A percentile compares a stretch with the other conserved stretches of the same genome.
phyloP scores from a whole-genome alignment of 352 stramenopile species.

The Globisporangium acanthophoron region DNA sequence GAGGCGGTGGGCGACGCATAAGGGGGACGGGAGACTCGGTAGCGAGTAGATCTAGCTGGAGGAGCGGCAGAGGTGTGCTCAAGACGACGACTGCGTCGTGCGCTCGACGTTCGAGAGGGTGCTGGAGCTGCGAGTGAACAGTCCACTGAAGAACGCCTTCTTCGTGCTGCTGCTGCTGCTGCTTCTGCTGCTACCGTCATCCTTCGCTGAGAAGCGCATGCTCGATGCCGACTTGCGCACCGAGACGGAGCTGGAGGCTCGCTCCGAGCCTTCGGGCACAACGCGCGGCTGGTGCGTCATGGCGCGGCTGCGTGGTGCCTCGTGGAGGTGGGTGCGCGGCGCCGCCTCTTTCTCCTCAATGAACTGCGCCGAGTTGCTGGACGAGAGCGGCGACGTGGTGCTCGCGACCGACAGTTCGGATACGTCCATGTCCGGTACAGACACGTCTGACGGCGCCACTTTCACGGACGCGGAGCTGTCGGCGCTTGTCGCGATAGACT shows the following conservation, averaged over 20 bases:
- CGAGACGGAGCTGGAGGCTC: conserved; percentile 4
- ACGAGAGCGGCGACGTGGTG: conserved; percentile 13
- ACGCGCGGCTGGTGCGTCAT: conserved; percentile 12
- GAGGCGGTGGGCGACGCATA: not conserved
- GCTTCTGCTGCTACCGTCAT: not conserved
- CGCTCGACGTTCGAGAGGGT: not conserved
- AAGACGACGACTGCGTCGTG: not conserved
- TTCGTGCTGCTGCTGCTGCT: conserved; percentile 5
- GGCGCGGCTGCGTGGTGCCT: conserved; percentile 1
- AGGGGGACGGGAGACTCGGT: not conserved
- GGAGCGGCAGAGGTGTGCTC: not conserved
- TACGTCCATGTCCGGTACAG: conserved; percentile 1
- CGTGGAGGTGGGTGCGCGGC: not conserved
- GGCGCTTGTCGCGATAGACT: not conserved
- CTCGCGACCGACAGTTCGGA: conserved; percentile 11
- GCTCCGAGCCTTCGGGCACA: not conserved
- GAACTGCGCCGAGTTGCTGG: conserved; percentile 9
- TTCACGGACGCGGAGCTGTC: not conserved
- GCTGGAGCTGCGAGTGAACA: conserved; percentile 23
- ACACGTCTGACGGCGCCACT: conserved; percentile 3
- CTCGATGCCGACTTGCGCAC: conserved; percentile 14
- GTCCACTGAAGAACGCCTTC: conserved; percentile 39
- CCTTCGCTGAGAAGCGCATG: conserved; percentile 14
- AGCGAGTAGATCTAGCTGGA: not conserved
- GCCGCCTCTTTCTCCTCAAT: conserved; percentile 5